Base-by-base conservation (phyloP, 495 filamentous ascomycete species). In the Talaromyces trachyspermus region DNA sequence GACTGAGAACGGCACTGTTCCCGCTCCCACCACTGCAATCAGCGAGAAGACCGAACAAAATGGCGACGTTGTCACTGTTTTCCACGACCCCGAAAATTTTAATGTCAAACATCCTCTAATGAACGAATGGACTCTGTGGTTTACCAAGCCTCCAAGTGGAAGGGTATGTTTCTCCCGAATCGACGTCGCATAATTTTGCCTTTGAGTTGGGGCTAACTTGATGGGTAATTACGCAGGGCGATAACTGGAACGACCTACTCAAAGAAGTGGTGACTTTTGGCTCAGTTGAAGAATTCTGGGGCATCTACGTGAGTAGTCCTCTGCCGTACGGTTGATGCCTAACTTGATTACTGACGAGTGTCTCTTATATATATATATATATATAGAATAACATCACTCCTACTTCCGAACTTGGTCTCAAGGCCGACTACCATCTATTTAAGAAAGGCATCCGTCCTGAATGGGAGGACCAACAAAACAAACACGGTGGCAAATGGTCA, bases 211-310 rank as follows among this genome's bases (percentile, higher is more conserved):
- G 18, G 19, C 35, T 37, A 33, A 42, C 12, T 49, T 51, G 43
- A 57, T 60, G 35, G 42, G 39, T 33, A 32, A 32, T 27, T 32
- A 6, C 46, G 37, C 54, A 94, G 88, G 90, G 87, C 57, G 87
- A 96, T 63, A 95, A 95, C 76, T 99, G 92, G 92, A 95, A 91
- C 47, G 92, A 99, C 60, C 71, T 96, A 38, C 70, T 99, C 29
- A 99, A 99, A 72, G 88, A 97, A 63, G 91, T 99, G 49, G 95
- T 99, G 54, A 95, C 87, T 30, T 96, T 99, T 58, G 88, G 91
- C 71, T 95, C 89, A 10, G 92, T 99, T 3, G 92, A 99, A 66
- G 94, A 99, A 65, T 99, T 99, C 74, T 99, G 92, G 92, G 92
- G 92, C 44, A 85, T 97, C 59, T 96, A 99, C 63, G 92, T 97